phyloP scores from a whole-genome alignment of 2,329 filamentous ascomycete species.

The Cordyceps sp. region DNA sequence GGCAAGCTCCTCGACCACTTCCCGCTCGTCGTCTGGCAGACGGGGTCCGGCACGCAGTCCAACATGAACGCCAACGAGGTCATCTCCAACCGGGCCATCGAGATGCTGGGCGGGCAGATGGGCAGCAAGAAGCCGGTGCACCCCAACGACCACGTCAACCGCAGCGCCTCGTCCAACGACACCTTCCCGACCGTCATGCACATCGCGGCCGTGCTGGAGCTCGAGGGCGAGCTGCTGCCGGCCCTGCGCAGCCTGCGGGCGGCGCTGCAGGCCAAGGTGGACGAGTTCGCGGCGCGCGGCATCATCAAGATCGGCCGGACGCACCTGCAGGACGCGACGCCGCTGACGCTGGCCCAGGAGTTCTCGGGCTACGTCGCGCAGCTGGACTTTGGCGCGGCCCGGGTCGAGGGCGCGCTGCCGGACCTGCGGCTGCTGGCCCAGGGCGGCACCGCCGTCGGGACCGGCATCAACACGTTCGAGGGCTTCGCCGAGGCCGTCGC shows the following conservation, averaged over 20 bases:
- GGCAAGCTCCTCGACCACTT: slow-evolving; percentile 95
- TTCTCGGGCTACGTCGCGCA: slow-evolving; percentile 96
- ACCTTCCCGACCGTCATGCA: slow-evolving; percentile 99
- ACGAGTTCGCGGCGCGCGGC: slow-evolving; percentile 66
- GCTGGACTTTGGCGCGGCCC: slow-evolving; percentile 77
- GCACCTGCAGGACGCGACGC: slow-evolving; percentile 93
- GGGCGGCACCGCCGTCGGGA: slow-evolving; percentile 92
- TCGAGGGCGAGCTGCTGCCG: slow-evolving; percentile 74
- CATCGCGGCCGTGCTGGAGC: slow-evolving; percentile 88
- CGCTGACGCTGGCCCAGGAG: slow-evolving; percentile 87
- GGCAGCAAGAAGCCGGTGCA: slow-evolving; percentile 97
- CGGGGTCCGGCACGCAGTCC: slow-evolving; percentile 93
- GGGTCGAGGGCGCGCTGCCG: slow-evolving; percentile 67
- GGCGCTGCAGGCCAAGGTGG: slow-evolving; percentile 74
- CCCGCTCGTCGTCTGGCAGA: slow-evolving; percentile 98
- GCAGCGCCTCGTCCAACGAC: slow-evolving; percentile 96
- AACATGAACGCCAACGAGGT: slow-evolving; percentile 99
- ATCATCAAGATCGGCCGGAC: slow-evolving; percentile 99
- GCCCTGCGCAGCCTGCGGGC: slow-evolving; percentile 66
- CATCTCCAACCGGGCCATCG: slow-evolving; percentile 97
- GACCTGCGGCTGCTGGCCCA: slow-evolving; percentile 79
- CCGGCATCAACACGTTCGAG: slow-evolving; percentile 92
- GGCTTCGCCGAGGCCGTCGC: slow-evolving; percentile 92
- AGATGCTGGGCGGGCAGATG: slow-evolving; percentile 87
- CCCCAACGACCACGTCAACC: slow-evolving; percentile 99